phyloP scores from a whole-genome alignment of 768 basidiomycete species.

The Amanita polypyramis region DNA sequence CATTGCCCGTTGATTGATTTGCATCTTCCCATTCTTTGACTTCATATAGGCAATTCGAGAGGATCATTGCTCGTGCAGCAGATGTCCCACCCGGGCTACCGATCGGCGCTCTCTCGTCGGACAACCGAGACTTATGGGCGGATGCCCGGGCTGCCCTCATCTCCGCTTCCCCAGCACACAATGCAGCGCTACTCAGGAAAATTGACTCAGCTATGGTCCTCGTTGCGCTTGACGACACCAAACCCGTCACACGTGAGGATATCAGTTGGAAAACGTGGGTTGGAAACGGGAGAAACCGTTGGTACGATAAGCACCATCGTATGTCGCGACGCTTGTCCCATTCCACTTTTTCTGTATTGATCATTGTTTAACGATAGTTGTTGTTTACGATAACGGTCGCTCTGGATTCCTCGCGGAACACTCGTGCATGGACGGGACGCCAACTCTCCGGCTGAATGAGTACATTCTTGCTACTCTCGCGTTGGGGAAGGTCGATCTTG shows the following conservation, averaged over 20 bases:
- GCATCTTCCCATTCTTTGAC: background rate
- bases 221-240: constrained; percentile 74
- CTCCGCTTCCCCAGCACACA: constrained; percentile 41
- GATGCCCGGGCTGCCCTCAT: constrained; percentile 59
- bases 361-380: constrained; percentile 39
- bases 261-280: constrained; percentile 80
- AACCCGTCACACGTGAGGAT: constrained; percentile 74
- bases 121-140: constrained; percentile 87
- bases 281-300: constrained; percentile 84
- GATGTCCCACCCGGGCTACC: constrained; percentile 28
- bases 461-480: constrained; percentile 76
- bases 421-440: constrained; percentile 90
- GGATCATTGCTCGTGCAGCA: constrained; percentile 58
- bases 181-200: constrained; percentile 56
- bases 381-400: constrained; percentile 91
- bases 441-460: constrained; percentile 92
- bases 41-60: constrained; percentile 45
- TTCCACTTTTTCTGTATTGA: background rate
- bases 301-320: constrained; percentile 97
- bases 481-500: constrained; percentile 66
- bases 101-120: constrained; percentile 78
- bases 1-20: background rate
- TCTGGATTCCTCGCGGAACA: constrained; percentile 89
- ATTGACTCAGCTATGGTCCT: constrained; percentile 90
- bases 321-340: constrained; percentile 18